Evolutionary conservation across 345 rosid species (phyloP).

Genomic region (Dimocarpus longan): DNA sequence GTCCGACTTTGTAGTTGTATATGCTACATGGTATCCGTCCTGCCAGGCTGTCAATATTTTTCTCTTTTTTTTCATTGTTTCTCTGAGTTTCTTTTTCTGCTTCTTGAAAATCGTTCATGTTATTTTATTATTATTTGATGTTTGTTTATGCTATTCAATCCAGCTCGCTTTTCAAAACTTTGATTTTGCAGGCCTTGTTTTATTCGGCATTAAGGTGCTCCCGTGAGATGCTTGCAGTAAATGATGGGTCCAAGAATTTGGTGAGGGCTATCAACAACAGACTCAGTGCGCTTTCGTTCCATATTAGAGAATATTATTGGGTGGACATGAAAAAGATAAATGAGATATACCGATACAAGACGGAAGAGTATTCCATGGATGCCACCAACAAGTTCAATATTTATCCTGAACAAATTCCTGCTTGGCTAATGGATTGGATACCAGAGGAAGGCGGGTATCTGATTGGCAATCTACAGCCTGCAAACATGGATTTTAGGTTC

Average conservation of each 20-base stretch:
- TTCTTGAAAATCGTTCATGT: background rate
- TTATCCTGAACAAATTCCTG: slow-evolving; percentile 87
- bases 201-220: slow-evolving; percentile 76
- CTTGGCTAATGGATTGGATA: slow-evolving; percentile 91
- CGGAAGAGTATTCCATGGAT: slow-evolving; percentile 85
- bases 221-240: slow-evolving; percentile 69
- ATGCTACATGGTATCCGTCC: background rate
- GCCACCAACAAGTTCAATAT: slow-evolving; percentile 89
- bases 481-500: slow-evolving; percentile 89
- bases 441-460: slow-evolving; percentile 85
- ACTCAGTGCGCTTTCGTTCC: slow-evolving; percentile 81
- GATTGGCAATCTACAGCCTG: slow-evolving; percentile 80
- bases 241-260: slow-evolving; percentile 69
- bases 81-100: background rate
- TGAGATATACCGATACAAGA: slow-evolving; percentile 88
- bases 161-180: slow-evolving; percentile 5
- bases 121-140: background rate
- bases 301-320: slow-evolving; percentile 90
- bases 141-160: slow-evolving; percentile 10
- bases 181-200: slow-evolving; percentile 63
- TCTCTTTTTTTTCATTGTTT: background rate
- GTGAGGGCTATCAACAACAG: slow-evolving; percentile 80
- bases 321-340: slow-evolving; percentile 82
- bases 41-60: background rate
- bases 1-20: background rate